Evolutionary conservation across 2,329 filamentous ascomycete species (phyloP).

Genomic region (Colletotrichum falcatum): DNA sequence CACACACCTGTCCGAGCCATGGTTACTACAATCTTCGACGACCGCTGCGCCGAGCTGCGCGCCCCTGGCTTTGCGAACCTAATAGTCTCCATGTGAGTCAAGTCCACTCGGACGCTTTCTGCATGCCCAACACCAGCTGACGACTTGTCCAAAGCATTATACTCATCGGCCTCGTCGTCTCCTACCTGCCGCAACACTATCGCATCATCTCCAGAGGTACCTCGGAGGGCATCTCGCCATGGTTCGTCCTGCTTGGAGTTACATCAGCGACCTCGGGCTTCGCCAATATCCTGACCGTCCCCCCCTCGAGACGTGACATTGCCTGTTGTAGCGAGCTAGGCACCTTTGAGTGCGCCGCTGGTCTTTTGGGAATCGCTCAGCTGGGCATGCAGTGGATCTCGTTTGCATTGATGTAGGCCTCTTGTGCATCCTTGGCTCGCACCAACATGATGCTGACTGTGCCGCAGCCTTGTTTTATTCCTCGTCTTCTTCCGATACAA

Average conservation of each 20-base stretch:
- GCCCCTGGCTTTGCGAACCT: constrained; percentile 67
- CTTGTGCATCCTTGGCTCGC: not conserved
- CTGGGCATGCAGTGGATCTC: constrained; percentile 93
- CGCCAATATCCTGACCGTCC: constrained; percentile 90
- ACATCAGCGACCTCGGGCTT: constrained; percentile 90
- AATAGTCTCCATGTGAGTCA: constrained; percentile 65
- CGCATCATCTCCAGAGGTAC: constrained; percentile 88
- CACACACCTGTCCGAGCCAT: constrained; percentile 2
- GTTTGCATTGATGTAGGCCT: constrained; percentile 87
- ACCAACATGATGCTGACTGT: not conserved
- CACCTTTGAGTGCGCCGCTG: constrained; percentile 85
- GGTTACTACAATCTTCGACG: constrained; percentile 41
- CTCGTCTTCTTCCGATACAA: constrained; percentile 89
- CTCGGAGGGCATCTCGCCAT: constrained; percentile 94
- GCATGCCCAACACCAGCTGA: constrained; percentile 40
- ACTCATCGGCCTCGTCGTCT: constrained; percentile 87
- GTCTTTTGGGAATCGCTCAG: constrained; percentile 88
- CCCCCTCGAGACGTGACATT: constrained; percentile 85
- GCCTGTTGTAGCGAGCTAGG: constrained; percentile 87
- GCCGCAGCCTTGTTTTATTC: constrained; percentile 84
- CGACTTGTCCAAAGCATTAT: constrained; percentile 67
- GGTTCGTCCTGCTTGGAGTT: constrained; percentile 93
- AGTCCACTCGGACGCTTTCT: not conserved
- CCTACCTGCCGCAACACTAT: constrained; percentile 94
- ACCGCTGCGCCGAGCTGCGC: constrained; percentile 64